These are phyloP conservation scores for Pythium periplocum DNA, from an alignment of 352 stramenopile genomes.

Conservation along the genomic window DNA sequence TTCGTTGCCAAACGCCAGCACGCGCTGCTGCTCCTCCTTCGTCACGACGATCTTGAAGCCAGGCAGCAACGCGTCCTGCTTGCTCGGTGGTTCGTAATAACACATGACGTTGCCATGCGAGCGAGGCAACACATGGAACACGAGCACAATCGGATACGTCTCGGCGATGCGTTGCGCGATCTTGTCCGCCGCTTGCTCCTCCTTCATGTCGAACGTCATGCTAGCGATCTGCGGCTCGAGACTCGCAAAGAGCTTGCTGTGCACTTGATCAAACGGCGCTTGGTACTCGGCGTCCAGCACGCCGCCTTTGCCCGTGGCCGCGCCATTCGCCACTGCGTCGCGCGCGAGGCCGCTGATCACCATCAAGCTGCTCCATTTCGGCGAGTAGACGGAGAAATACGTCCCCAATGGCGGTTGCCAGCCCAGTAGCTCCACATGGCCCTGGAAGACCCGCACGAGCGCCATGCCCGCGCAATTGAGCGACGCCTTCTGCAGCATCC, in stretches of 20 bases:
- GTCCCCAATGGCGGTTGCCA: conserved; percentile 58
- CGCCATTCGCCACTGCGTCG: conserved; percentile 10
- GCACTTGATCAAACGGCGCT: conserved; percentile 46
- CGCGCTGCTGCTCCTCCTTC: conserved; percentile 30
- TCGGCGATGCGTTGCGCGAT: conserved; percentile 55
- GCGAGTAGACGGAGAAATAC: conserved; percentile 80
- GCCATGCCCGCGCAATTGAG: conserved; percentile 73
- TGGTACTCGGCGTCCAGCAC: conserved; percentile 37
- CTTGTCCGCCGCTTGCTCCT: conserved; percentile 67
- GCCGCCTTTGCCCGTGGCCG: conserved; percentile 14
- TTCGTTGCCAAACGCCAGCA: background rate
- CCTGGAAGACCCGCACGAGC: conserved; percentile 78
- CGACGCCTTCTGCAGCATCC: conserved; percentile 36
- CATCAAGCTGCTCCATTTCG: conserved; percentile 75
- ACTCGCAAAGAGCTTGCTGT: conserved; percentile 31
- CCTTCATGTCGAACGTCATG: conserved; percentile 37
- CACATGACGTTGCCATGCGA: conserved; percentile 68
- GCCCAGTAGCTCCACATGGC: conserved; percentile 62
- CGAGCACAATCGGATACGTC: conserved; percentile 62
- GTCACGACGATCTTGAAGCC: conserved; percentile 80
- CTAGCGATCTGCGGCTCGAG: conserved; percentile 26
- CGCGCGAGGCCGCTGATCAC: conserved; percentile 38
- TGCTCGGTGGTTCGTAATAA: conserved; percentile 56
- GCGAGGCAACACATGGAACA: conserved; percentile 61
- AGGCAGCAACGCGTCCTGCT: conserved; percentile 42